Percentiles rank a stretch among this genome's conserved stretches.
phyloP scores from a whole-genome alignment of 129 eudicot species.

The Erigeron canadensis region DNA sequence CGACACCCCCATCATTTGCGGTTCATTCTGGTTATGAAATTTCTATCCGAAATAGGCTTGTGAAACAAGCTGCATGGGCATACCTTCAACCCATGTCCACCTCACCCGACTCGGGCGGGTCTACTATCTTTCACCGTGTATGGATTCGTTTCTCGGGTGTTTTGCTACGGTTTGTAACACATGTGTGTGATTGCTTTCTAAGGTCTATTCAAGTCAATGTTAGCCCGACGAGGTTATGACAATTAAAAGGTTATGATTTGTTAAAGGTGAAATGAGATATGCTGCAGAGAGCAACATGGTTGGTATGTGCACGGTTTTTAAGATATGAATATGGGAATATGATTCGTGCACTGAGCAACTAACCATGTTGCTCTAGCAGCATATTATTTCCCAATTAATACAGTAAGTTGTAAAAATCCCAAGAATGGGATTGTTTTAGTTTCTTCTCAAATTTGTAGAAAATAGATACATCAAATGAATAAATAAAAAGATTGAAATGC shows the following conservation, averaged over 20 bases:
- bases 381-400: background rate
- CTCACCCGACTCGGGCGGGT: conserved; percentile 35
- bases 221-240: background rate
- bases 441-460: conserved; percentile 16
- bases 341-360: too few species aligned
- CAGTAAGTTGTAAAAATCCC: background rate
- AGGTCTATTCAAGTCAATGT: conserved; percentile 9
- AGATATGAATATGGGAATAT: too few species aligned
- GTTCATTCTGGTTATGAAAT: conserved; percentile 46
- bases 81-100: conserved; percentile 83
- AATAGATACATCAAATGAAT: background rate
- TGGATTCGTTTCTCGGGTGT: conserved; percentile 36
- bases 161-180: conserved; percentile 3
- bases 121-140: conserved; percentile 43
- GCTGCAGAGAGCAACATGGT: too few species aligned
- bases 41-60: conserved; percentile 72
- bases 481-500: background rate
- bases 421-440: conserved; percentile 19
- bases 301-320: too few species aligned
- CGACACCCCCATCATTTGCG: conserved; percentile 33
- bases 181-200: conserved; percentile 22
- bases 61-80: conserved; percentile 97
- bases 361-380: too few species aligned
- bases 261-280: too few species aligned
- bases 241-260: background rate